Conservation (phyloP, 805 yeast species). For the Pichia pseudocactophila region DNA sequence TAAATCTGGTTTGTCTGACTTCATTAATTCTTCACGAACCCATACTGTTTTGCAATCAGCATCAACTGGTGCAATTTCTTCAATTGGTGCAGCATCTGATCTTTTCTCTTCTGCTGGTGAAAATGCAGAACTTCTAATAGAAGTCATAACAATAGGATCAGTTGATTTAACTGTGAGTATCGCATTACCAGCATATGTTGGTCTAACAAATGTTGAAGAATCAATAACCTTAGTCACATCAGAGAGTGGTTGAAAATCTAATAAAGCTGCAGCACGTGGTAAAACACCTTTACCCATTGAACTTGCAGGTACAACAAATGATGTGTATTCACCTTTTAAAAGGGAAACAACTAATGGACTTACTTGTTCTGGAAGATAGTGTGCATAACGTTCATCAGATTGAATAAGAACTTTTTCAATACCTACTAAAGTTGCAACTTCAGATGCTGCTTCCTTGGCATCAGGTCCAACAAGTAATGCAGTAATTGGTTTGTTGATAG, state of each 20-base stretch:
- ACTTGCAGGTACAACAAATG: constrained; percentile 75
- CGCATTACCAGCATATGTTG: constrained; percentile 95
- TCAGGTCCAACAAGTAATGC: constrained; percentile 66
- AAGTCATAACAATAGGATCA: constrained; percentile 58
- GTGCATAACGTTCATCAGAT: constrained; percentile 49
- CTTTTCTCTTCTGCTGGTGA: constrained; percentile 31
- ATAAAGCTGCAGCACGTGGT: constrained; percentile 78
- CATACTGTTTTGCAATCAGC: constrained; percentile 43
- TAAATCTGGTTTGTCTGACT: constrained; percentile 85
- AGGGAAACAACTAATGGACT: constrained; percentile 55
- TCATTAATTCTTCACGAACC: constrained; percentile 65
- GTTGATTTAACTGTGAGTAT: constrained; percentile 66
- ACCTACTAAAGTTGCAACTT: constrained; percentile 44
- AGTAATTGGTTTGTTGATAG: constrained; percentile 70
- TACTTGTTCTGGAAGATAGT: constrained; percentile 70
- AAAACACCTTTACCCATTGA: constrained; percentile 79
- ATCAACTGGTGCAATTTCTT: constrained; percentile 35
- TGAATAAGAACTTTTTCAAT: constrained; percentile 51
- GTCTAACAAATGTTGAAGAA: constrained; percentile 73
- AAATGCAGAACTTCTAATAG: constrained; percentile 84
- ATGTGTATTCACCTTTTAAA: constrained; percentile 38
- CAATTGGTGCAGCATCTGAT: constrained; percentile 33
- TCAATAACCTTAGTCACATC: constrained; percentile 66
- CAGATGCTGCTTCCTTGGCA: constrained; percentile 41
- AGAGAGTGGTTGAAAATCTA: constrained; percentile 82